Conservation (phyloP, 306 rosid genomes). For the Casuarina equisetifolia region DNA sequence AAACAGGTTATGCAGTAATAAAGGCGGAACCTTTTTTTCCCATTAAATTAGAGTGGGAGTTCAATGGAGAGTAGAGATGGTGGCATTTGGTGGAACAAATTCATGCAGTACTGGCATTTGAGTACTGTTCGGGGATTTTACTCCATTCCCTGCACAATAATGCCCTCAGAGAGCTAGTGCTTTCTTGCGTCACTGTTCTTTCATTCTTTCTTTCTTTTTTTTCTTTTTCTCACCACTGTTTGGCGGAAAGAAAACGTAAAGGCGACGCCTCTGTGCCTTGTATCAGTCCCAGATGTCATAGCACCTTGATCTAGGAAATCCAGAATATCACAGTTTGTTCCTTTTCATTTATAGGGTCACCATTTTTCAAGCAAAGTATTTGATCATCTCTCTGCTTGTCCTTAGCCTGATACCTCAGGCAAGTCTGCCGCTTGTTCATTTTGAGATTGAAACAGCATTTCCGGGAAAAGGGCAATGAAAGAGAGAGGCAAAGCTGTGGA, state of each 20-base stretch:
- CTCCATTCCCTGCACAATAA: slow-evolving; percentile 63
- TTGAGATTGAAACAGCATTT: slow-evolving; percentile 26
- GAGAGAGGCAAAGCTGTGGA: slow-evolving; percentile 77
- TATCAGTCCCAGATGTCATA: slow-evolving; percentile 31
- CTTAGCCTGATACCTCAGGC: not conserved
- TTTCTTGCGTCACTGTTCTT: slow-evolving; percentile 39
- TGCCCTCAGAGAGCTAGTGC: slow-evolving; percentile 63
- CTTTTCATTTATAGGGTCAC: slow-evolving; percentile 28
- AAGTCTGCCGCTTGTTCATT: slow-evolving; percentile 12
- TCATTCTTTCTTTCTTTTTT: not conserved
- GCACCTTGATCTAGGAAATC: slow-evolving; percentile 36
- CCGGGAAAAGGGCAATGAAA: slow-evolving; percentile 48
- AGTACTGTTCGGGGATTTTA: slow-evolving; percentile 39
- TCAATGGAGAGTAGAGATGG: slow-evolving; percentile 24
- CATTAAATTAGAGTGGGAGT: not conserved
- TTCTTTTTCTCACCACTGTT: slow-evolving; percentile 32
- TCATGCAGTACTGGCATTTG: slow-evolving; percentile 37
- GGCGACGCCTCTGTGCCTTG: slow-evolving; percentile 60
- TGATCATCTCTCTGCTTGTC: not conserved
- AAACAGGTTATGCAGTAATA: not conserved
- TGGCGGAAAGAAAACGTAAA: slow-evolving; percentile 77
- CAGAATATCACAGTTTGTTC: slow-evolving; percentile 22
- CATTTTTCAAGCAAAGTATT: slow-evolving; percentile 38
- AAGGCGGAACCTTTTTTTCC: slow-evolving; percentile 1
- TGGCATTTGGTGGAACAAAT: slow-evolving; percentile 32